These are phyloP conservation scores for Epichloe hybrida DNA, from an alignment of 2,329 filamentous ascomycete species.

Conservation along the genomic window DNA sequence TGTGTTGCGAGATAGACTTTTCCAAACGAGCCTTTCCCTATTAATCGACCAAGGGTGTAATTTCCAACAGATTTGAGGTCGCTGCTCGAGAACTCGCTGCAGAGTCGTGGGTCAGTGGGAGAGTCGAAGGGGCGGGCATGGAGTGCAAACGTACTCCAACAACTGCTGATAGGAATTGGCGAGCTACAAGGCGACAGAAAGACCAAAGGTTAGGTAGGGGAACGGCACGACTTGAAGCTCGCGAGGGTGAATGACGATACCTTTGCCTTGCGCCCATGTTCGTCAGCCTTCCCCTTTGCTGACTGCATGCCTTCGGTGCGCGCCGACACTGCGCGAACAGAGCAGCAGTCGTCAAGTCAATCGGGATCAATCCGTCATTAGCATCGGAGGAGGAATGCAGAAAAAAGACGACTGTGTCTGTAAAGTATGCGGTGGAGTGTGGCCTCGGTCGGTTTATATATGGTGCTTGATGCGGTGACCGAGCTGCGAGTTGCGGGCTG, in stretches of 20 bases:
- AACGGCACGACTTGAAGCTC: too few relatives aligned
- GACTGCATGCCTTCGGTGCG: conserved; percentile 33
- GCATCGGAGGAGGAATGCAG: background rate
- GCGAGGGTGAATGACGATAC: conserved; percentile 14
- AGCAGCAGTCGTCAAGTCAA: background rate
- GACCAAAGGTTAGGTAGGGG: background rate
- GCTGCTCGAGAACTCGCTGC: conserved; percentile 82
- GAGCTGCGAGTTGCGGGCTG: background rate
- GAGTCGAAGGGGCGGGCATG: background rate
- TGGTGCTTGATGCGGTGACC: background rate
- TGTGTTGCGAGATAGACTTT: conserved; percentile 95
- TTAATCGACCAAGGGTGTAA: conserved; percentile 79
- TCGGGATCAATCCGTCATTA: background rate
- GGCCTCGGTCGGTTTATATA: background rate
- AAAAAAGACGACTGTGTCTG: background rate
- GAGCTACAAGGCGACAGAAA: conserved; percentile 44
- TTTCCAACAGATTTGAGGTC: conserved; percentile 90
- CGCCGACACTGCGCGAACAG: conserved; percentile 7
- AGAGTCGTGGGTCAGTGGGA: conserved; percentile 6
- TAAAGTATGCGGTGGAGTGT: background rate
- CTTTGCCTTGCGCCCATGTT: conserved; percentile 49
- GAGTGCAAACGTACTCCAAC: conserved; percentile 55
- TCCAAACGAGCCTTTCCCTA: conserved; percentile 92
- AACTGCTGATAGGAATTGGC: conserved; percentile 93
- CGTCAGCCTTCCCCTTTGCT: conserved; percentile 42